Evolutionary conservation across 1,284 basidiomycete species (phyloP), one percentile per base, ranked within the genome.

Genomic region (Fereydounia khargensis): DNA sequence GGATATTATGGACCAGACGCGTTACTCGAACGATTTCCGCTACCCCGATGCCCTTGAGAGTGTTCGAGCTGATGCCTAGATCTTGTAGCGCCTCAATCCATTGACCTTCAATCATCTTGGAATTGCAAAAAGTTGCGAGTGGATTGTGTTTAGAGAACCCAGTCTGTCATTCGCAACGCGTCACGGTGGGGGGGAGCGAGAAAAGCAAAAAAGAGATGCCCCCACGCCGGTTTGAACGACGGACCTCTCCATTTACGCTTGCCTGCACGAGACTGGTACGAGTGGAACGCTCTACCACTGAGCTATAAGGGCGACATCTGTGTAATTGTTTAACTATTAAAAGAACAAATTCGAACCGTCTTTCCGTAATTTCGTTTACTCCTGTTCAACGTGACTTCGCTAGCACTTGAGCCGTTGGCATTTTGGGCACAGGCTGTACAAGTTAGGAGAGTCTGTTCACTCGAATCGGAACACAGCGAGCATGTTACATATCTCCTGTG

Each of bases 1-100:
- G 65, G 28, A 56, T 25, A 65, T 68, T 44, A 60, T 70, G 67
- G 67, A 70, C 31, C 32, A 56, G 32, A 54, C 63, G 13, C 32
- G 66, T 2, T 47, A 51, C 25, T 11, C 14, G 7, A 41, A 37
- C 20, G 46, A 38, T 21, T 56, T 57, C 31, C 32, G 34, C 9
- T 66, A 57, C 34, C 45, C 59, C 10, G 56, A 64, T 9, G 25
- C 45, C 22, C 31, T 63, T 30, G 64, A 66, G 35, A 42, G 42
- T 7, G 17, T 27, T 18, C 25, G 35, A 1, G n/a, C n/a, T n/a
- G n/a, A n/a, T n/a, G n/a, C n/a, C n/a, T n/a, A n/a, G n/a, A n/a
- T n/a, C n/a, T n/a, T n/a, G n/a, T n/a, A 18, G 21, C 10, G 28
- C 2, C 38, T 21, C 28, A 20, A 21, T 17, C 23, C 30, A 17